phyloP scores from a whole-genome alignment of 1,284 basidiomycete species.

The Kalmanozyma brasiliensis region DNA sequence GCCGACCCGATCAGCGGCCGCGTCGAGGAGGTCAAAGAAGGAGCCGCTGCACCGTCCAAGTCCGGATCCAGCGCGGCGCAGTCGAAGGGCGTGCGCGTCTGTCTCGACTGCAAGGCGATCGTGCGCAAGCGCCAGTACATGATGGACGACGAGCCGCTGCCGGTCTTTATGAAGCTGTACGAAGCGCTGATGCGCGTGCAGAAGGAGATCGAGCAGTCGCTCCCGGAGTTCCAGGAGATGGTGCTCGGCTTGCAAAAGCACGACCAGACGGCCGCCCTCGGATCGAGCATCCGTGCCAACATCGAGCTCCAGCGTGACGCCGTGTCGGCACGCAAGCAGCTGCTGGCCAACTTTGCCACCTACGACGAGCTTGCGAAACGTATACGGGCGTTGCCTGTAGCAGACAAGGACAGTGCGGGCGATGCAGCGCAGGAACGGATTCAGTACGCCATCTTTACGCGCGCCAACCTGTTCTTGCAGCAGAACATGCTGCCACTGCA shows the following conservation, averaged over 20 bases:
- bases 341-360: slow-evolving; percentile 83
- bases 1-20: slow-evolving; percentile 43
- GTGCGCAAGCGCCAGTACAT: slow-evolving; percentile 82
- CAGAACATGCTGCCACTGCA: slow-evolving; percentile 73
- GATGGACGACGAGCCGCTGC: slow-evolving; percentile 75
- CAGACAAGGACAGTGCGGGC: slow-evolving; percentile 11
- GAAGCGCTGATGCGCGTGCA: slow-evolving; percentile 80
- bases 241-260: slow-evolving; percentile 72
- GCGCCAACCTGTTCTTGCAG: slow-evolving; percentile 84
- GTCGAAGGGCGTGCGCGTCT: slow-evolving; percentile 73
- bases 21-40: slow-evolving; percentile 48
- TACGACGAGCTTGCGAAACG: slow-evolving; percentile 90
- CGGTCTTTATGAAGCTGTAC: slow-evolving; percentile 70
- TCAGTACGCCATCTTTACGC: slow-evolving; percentile 80
- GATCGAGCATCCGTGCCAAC: slow-evolving; percentile 59
- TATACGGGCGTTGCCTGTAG: slow-evolving; percentile 76
- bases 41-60: slow-evolving; percentile 17
- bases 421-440: slow-evolving; percentile 79
- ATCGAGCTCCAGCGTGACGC: slow-evolving; percentile 71
- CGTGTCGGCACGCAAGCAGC: slow-evolving; percentile 77
- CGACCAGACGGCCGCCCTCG: slow-evolving; percentile 55
- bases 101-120: slow-evolving; percentile 80
- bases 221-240: slow-evolving; percentile 80
- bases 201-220: slow-evolving; percentile 76
- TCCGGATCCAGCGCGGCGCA: slow-evolving; percentile 5